phyloP scores from a whole-genome alignment of 2,329 filamentous ascomycete species.

The Rutstroemia sydowiana region DNA sequence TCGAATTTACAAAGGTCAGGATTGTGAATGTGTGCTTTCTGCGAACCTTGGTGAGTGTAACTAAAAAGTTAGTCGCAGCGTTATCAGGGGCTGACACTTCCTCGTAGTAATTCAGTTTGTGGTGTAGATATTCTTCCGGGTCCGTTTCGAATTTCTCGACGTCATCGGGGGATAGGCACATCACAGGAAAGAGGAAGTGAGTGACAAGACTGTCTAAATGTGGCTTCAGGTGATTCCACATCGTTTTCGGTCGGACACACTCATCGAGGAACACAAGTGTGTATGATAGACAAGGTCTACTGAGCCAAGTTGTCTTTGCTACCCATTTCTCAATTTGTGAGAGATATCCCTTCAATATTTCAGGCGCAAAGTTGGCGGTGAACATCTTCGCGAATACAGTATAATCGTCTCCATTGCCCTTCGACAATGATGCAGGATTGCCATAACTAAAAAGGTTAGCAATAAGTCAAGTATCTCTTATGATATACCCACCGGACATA shows the following conservation, averaged over 20 bases:
- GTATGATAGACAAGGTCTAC: constrained; percentile 87
- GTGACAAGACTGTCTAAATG: constrained; percentile 90
- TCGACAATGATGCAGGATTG: constrained; percentile 69
- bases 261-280: constrained; percentile 94
- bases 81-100: constrained; percentile 93
- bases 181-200: constrained; percentile 89
- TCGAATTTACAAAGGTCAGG: constrained; percentile 86
- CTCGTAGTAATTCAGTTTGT: constrained; percentile 96
- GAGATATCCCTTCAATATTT: constrained; percentile 93
- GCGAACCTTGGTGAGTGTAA: constrained; percentile 86
- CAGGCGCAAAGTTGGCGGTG: constrained; percentile 82
- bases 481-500: constrained; percentile 66
- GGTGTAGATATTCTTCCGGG: constrained; percentile 92
- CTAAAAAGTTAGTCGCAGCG: constrained; percentile 91
- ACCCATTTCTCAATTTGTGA: constrained; percentile 97
- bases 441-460: constrained; percentile 60
- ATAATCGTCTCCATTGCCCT: constrained; percentile 68
- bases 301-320: constrained; percentile 87
- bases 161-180: constrained; percentile 88
- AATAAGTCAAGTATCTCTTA: not conserved
- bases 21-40: constrained; percentile 95
- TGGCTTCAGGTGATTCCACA: constrained; percentile 90
- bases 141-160: constrained; percentile 90
- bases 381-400: constrained; percentile 83
- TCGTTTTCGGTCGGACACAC: constrained; percentile 92